Percentiles rank a stretch among this genome's conserved stretches.
These are phyloP conservation scores for Fibroporia radiculosa DNA, from an alignment of 768 basidiomycete species.

Conservation along the genomic window DNA sequence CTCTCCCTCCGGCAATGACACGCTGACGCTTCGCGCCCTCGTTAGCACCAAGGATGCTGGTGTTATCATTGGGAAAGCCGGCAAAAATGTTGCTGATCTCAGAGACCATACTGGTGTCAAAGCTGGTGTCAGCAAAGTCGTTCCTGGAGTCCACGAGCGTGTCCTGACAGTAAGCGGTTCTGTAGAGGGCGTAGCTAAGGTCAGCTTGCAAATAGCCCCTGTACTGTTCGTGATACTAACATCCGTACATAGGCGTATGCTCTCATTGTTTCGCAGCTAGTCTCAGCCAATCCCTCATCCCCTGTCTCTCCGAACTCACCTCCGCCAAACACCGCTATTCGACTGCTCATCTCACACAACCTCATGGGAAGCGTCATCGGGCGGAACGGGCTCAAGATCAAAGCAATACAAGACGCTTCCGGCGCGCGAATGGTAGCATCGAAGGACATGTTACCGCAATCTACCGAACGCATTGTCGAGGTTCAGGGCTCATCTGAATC, in stretches of 20 bases:
- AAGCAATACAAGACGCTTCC: conserved; percentile 94
- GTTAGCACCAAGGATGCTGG: conserved; percentile 97
- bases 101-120: conserved; percentile 94
- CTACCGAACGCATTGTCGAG: conserved; percentile 97
- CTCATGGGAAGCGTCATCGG: conserved; percentile 99
- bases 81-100: conserved; percentile 96
- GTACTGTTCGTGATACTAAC: background rate
- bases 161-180: conserved; percentile 91
- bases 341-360: conserved; percentile 97
- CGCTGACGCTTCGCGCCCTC: conserved; percentile 86
- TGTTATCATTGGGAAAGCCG: conserved; percentile 93
- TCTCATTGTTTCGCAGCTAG: conserved; percentile 88
- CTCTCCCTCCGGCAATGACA: conserved; percentile 63
- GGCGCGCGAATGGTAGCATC: conserved; percentile 98
- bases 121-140: conserved; percentile 98
- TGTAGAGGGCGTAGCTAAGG: conserved; percentile 90
- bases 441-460: conserved; percentile 99
- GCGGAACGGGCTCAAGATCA: conserved; percentile 93
- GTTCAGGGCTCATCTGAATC: conserved; percentile 91
- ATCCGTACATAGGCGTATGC: conserved; percentile 72
- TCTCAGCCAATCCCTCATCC: conserved; percentile 71
- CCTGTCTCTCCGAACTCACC: conserved; percentile 65
- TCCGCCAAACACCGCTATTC: conserved; percentile 64
- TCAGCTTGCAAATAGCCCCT: conserved; percentile 24
- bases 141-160: conserved; percentile 94